Evolutionary conservation across 1,139 yeast species (phyloP).

Genomic region (Yamadazyma dushanensis): DNA sequence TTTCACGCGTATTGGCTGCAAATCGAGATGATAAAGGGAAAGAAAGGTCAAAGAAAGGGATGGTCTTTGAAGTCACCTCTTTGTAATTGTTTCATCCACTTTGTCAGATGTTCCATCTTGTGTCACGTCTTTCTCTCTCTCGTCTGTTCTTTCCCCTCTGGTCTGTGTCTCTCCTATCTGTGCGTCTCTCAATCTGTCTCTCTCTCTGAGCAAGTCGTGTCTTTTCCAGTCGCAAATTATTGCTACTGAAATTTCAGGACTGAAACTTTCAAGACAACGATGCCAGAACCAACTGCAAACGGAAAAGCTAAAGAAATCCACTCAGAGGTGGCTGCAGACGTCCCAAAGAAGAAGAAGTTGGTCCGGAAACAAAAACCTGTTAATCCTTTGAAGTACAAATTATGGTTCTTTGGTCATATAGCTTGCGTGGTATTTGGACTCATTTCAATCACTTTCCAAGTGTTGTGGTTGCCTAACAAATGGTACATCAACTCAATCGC

Average conservation of each 20-base stretch:
- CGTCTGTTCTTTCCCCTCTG: too few species aligned
- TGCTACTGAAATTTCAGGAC: slow-evolving; percentile 1
- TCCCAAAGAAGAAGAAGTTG: slow-evolving; percentile 32
- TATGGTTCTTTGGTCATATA: slow-evolving; percentile 67
- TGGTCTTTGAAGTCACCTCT: too few species aligned
- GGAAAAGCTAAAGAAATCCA: slow-evolving; percentile 2
- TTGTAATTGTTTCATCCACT: too few species aligned
- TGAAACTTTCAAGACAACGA: too few species aligned
- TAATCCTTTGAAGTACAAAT: slow-evolving; percentile 43
- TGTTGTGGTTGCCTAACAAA: slow-evolving; percentile 43
- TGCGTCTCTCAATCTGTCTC: too few species aligned
- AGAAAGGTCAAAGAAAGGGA: too few species aligned
- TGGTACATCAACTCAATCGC: slow-evolving; percentile 45
- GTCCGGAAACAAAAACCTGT: slow-evolving; percentile 40
- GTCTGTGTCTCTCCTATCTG: too few species aligned
- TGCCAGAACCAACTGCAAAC: slow-evolving; percentile 5
- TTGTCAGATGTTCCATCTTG: too few species aligned
- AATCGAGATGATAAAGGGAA: neutral
- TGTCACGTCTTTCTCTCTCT: too few species aligned
- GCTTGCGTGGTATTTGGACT: slow-evolving; percentile 51
- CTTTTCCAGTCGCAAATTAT: slow-evolving; percentile 1
- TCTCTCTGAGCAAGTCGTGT: too few species aligned
- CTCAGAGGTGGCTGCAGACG: neutral
- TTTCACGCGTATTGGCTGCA: neutral
- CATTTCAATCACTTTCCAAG: slow-evolving; percentile 48